These are phyloP conservation scores for Blakeslea trispora DNA, from an alignment of 371 early-diverging fungal genomes.

Conservation along the genomic window DNA sequence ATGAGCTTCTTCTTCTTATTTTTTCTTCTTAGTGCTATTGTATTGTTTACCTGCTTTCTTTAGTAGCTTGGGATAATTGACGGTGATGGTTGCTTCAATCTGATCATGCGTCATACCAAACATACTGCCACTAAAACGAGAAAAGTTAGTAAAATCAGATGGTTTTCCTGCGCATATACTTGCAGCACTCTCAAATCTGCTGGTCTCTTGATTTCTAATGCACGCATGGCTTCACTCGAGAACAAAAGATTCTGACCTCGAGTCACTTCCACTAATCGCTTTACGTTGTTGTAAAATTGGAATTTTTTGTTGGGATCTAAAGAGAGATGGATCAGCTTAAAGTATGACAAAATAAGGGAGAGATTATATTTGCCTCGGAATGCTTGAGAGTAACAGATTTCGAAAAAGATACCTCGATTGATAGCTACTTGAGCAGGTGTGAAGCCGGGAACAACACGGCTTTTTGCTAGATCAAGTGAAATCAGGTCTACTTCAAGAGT, in stretches of 20 bases:
- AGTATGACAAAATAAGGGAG: background rate
- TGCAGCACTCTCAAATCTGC: constrained; percentile 87
- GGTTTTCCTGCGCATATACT: constrained; percentile 15
- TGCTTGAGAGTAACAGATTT: constrained; percentile 79
- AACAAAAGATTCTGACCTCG: constrained; percentile 89
- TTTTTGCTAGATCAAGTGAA: constrained; percentile 72
- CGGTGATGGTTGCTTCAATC: constrained; percentile 32
- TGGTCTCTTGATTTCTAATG: constrained; percentile 81
- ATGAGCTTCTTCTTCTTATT: background rate
- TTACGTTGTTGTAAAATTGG: constrained; percentile 76
- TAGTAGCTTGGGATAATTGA: constrained; percentile 35
- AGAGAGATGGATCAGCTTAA: too few relatives aligned
- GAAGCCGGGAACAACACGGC: constrained; percentile 56
- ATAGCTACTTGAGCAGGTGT: constrained; percentile 75
- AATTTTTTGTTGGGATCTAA: constrained; percentile 61
- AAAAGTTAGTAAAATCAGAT: too few relatives aligned
- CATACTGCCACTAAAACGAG: constrained; percentile 32
- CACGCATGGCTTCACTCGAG: constrained; percentile 75
- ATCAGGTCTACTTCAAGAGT: constrained; percentile 87
- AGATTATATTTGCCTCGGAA: constrained; percentile 58
- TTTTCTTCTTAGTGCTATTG: background rate
- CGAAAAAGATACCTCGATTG: constrained; percentile 82
- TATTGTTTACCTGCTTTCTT: constrained; percentile 40
- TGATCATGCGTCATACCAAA: constrained; percentile 44
- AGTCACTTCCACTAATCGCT: constrained; percentile 75